A percentile compares a stretch with the other conserved stretches of the same genome.
Conservation (phyloP, 352 stramenopile species). For the Pythium myriotylum region DNA sequence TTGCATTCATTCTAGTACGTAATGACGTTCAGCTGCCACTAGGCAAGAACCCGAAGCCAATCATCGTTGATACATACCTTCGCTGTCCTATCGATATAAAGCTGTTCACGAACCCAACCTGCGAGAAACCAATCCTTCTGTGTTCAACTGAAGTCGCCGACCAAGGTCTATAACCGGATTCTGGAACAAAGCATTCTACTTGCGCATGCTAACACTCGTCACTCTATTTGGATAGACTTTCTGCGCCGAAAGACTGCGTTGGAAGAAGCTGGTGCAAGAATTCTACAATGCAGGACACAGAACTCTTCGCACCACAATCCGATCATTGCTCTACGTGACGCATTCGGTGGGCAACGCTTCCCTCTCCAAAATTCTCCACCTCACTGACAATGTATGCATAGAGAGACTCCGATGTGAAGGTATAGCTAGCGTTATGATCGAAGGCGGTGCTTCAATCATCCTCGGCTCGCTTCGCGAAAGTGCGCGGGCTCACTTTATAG, state of each 20-base stretch:
- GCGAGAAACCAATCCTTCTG: constrained; percentile 74
- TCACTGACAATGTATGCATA: not conserved
- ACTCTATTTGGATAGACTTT: constrained; percentile 31
- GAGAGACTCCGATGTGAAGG: constrained; percentile 35
- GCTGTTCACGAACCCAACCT: constrained; percentile 69
- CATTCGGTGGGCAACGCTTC: constrained; percentile 42
- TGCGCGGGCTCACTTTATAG: constrained; percentile 45
- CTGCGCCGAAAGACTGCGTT: constrained; percentile 38
- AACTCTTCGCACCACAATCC: constrained; percentile 17
- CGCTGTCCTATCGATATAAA: constrained; percentile 72
- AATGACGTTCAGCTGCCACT: too few species aligned
- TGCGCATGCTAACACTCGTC: too few species aligned
- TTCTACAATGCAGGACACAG: constrained; percentile 42
- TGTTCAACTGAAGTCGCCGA: constrained; percentile 29
- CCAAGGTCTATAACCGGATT: constrained; percentile 18
- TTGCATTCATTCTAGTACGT: too few species aligned
- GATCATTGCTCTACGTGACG: constrained; percentile 61
- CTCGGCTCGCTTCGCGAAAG: constrained; percentile 61
- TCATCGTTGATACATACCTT: constrained; percentile 77
- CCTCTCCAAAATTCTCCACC: not conserved
- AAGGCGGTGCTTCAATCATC: constrained; percentile 79
- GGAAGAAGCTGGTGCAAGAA: constrained; percentile 43
- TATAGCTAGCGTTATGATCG: constrained; percentile 77
- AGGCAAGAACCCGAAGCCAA: constrained; percentile 68
- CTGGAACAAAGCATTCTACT: not conserved